These are phyloP conservation scores for Aureobasidium lini DNA, from an alignment of 2,329 filamentous ascomycete species.

Conservation along the genomic window DNA sequence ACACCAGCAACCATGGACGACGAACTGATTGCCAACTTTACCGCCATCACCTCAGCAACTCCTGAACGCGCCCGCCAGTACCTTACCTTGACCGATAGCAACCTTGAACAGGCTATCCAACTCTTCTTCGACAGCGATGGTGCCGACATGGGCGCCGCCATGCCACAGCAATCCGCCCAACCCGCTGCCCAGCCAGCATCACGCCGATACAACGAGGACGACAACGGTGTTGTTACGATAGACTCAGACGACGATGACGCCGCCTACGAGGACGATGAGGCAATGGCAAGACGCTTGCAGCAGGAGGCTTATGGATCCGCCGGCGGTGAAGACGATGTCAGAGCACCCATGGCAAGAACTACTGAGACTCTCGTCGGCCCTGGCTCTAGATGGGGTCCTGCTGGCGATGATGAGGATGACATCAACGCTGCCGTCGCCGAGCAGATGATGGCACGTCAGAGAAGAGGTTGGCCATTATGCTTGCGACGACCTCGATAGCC, in stretches of 20 bases:
- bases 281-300: constrained; percentile 84
- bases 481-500: constrained; percentile 28
- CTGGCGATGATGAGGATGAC: constrained; percentile 39
- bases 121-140: constrained; percentile 88
- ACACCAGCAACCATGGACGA: constrained; percentile 31
- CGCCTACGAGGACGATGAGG: constrained; percentile 72
- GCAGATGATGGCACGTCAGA: constrained; percentile 49
- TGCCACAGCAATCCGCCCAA: constrained; percentile 25
- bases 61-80: constrained; percentile 72
- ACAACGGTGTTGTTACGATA: constrained; percentile 60
- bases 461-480: constrained; percentile 19
- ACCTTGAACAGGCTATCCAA: constrained; percentile 77
- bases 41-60: constrained; percentile 69
- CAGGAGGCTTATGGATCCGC: constrained; percentile 73
- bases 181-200: constrained; percentile 29
- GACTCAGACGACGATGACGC: constrained; percentile 66
- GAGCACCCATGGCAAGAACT: constrained; percentile 84
- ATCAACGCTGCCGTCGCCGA: constrained; percentile 57
- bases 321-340: constrained; percentile 55
- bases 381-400: constrained; percentile 44
- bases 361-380: constrained; percentile 82
- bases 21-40: constrained; percentile 65
- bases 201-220: constrained; percentile 40
- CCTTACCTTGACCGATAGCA: constrained; percentile 73
- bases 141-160: constrained; percentile 43